Conservation (phyloP, 805 yeast species). For the Wickerhamiella parazyma region DNA sequence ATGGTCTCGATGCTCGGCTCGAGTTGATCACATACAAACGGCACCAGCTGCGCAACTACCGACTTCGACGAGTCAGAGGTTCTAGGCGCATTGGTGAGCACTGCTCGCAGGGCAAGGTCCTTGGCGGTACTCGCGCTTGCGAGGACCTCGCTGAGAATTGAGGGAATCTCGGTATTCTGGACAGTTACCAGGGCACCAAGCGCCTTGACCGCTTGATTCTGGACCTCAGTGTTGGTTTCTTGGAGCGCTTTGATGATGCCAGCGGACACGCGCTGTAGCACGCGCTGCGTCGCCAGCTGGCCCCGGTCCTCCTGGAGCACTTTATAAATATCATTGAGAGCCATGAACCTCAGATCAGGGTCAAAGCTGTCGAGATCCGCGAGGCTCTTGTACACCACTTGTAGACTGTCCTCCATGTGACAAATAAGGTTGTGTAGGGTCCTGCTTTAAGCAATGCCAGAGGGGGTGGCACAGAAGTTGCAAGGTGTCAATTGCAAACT, state of each 20-base stretch:
- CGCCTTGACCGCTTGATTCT: conserved; percentile 56
- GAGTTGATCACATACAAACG: conserved; percentile 11
- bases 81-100: conserved; percentile 19
- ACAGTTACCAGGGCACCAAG: conserved; percentile 30
- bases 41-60: conserved; percentile 19
- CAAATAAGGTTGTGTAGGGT: no score
- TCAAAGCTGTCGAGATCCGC: conserved; percentile 31
- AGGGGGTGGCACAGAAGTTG: no score
- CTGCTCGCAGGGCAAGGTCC: conserved; percentile 25
- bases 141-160: conserved; percentile 9
- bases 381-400: conserved; percentile 1
- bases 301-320: conserved; percentile 26
- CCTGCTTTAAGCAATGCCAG: no score
- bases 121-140: conserved; percentile 6
- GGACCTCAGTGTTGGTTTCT: conserved; percentile 33
- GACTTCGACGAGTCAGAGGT: conserved; percentile 16
- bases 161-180: conserved; percentile 21
- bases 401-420: conserved; percentile 3
- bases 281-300: conserved; percentile 26
- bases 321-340: conserved; percentile 55
- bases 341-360: conserved; percentile 78
- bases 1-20: conserved; percentile 37
- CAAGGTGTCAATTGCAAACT: no score
- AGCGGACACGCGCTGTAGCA: background rate
- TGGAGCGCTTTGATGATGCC: conserved; percentile 5